Evolutionary conservation across 352 stramenopile genomes (phyloP), one percentile per base, ranked within the genome.

Genomic region (Pythium folliculosum): DNA sequence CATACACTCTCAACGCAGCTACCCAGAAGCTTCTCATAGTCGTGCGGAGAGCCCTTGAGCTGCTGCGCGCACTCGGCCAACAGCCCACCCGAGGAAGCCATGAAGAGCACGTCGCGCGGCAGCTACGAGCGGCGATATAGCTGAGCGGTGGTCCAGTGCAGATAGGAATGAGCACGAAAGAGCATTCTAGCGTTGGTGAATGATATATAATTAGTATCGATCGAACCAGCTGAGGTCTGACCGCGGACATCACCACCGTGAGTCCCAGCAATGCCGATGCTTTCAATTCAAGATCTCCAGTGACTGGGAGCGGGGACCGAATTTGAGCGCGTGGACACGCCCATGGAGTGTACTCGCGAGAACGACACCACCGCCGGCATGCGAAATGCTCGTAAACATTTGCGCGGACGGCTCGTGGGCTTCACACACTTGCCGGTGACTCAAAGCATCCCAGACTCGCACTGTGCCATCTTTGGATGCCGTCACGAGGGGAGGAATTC

Each of bases 381-480:
- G 71, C 61, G 78, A 86, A 10, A 94, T 17, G 47, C 76, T 79
- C 6, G 86, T 92, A 61, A 92, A 90, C 84, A 91, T 91, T 0
- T 68, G 63, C 10, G 67, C 80, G 2, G 67, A 65, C 16, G 72
- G 71, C 30, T 86, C 84, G 25, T 80, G 71, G 0, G 74, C 75
- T 60, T 91, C 83, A 37, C 77, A 77, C 3, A 87, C 50, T 5
- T 77, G 64, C 2, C 60, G 22, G 22, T 65, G 65, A 0, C 59
- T 44, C 9, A 56, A 38, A 0, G 65, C 53, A 54, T 95, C 76
- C 88, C 88, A 94, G 13, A 93, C 53, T 35, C 89, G 90, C 57
- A 96, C 65, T 1, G 75, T 90, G 2, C 82, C 88, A 55, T 95
- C 86, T 62, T 94, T 96, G 8, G 88, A 96, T 5, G 78, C 88